Base-by-base conservation (phyloP, 306 rosid genomes). In the Castanopsis chinensis region DNA sequence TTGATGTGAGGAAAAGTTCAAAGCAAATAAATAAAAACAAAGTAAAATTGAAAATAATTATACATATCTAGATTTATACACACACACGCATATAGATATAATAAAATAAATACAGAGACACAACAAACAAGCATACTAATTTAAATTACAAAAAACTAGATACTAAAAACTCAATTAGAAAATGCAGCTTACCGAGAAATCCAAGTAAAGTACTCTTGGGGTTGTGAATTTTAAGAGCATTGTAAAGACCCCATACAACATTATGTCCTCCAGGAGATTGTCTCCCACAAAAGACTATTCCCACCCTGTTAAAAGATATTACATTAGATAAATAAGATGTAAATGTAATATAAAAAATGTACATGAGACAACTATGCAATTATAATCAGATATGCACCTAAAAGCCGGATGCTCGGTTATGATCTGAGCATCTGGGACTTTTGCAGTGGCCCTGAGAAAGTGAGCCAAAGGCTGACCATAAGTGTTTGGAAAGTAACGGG, bases 251-350 rank as follows among this genome's bases (percentile, higher is more conserved):
- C 99, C 99, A 95, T 13, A 93, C 86, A 71, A 93, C 97, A 79
- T 95, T 95, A 87, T 95, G 99, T 56, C 99, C 99, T 69, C 99
- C 99, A 53, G 99, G 99, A 77, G 99, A 95, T 82, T 95, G 99
- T 81, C 99, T 90, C 43, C 99, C 99, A 81, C 96, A 90, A 73
- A 95, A 95, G 81, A 95, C 96, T 80, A 95, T 4, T 56, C 99
- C 99, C 23, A 95, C 99, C 90, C 98, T 95, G 80, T 69, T 67
- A 27, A 61, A 71, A 55, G 41, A 76, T 2, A 60, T 64, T 32
- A 43, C 11, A 7, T 60, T 5, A 35, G 28, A 82, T 1, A 35
- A 49, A 77, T 54, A 41, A 73, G 79, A 83, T 84, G 79, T 33
- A 67, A 78, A 2, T 10, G 49, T 67, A 19, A 81, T 56, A 79